Evolutionary conservation across 2,329 filamentous ascomycete genomes (phyloP), one percentile per base, ranked within the genome.

Genomic region (Ploettnerulaceae sp.): DNA sequence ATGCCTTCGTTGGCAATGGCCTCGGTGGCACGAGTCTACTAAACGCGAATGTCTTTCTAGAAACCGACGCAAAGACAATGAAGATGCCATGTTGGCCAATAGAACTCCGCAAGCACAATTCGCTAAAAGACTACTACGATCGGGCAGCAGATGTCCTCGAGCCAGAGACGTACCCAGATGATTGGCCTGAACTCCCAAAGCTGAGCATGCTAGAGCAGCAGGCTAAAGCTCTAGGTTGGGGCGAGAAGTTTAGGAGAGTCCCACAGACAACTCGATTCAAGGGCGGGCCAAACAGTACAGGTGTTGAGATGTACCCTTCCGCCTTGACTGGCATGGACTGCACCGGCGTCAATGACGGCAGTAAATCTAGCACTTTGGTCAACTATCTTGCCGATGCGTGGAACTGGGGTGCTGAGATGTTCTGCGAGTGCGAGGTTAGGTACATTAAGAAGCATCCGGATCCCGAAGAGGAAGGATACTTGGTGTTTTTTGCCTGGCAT

Each of bases 381-480:
- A 86, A 81, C 0, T 86, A 86, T 56, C 66, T 86, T 6, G 72
- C 77, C 6, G 82, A 86, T 61, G 81, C 82, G 1, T 85, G 81
- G 81, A 82, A 84, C 57, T 82, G 80, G 79, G 82, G 81, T 7
- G 79, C 82, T 9, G 81, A 86, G 57, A 77, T 86, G 63, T 86
- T 86, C 52, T 86, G 82, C 62, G 74, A 81, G 55, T 81, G 79
- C 50, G 80, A 86, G 61, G 82, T 84, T 2, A 70, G 77, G 34
- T 76, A 83, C 57, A 68, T 86, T 40, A 72, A 76, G 45, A 74
- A 79, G 59, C 71, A 72, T 32, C 68, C 67, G 1, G 60, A 62
- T 0, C 67, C 67, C 1, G 59, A 61, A 0, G 57, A 60, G 4
- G 71, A 73, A 11, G 81, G 82, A 1, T 85, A 83, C 60, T 68